Conservation (phyloP, 75 land plant species). For the Pinus taeda region DNA sequence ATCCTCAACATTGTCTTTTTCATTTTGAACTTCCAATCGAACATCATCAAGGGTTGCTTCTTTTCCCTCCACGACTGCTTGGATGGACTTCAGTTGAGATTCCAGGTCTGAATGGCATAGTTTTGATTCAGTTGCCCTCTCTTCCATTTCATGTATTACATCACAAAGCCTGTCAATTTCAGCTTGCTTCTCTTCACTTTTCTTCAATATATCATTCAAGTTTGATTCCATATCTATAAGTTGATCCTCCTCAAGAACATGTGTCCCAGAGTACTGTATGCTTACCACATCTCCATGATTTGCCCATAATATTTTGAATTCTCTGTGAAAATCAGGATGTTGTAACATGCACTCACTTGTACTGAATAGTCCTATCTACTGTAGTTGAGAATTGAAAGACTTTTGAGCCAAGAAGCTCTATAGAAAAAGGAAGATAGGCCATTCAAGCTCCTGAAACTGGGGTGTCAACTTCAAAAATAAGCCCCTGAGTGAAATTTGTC, state of each 20-base stretch:
- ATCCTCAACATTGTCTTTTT: neutral
- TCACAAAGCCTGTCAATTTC: neutral
- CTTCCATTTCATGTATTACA: neutral
- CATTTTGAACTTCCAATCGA: neutral
- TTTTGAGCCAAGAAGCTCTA: no score
- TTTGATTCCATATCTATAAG: neutral
- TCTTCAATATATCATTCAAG: neutral
- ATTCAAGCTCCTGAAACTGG: no score
- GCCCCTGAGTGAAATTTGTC: no score
- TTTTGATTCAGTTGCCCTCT: neutral
- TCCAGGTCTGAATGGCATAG: neutral
- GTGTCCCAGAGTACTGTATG: no score
- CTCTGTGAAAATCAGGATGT: no score
- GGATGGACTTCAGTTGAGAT: neutral
- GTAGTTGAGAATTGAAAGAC: no score
- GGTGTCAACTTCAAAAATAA: no score
- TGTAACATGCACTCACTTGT: no score
- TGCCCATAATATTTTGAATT: no score
- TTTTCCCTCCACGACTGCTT: neutral
- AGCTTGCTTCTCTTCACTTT: conserved; percentile 8
- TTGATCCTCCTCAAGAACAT: neutral
- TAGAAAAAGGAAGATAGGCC: no score
- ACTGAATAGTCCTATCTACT: no score
- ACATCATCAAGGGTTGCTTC: neutral
- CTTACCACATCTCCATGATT: no score